Percentiles rank a stretch among this genome's conserved stretches.
Conservation (phyloP, 495 filamentous ascomycete genomes). For the Hypomontagnella submonticulosa region DNA sequence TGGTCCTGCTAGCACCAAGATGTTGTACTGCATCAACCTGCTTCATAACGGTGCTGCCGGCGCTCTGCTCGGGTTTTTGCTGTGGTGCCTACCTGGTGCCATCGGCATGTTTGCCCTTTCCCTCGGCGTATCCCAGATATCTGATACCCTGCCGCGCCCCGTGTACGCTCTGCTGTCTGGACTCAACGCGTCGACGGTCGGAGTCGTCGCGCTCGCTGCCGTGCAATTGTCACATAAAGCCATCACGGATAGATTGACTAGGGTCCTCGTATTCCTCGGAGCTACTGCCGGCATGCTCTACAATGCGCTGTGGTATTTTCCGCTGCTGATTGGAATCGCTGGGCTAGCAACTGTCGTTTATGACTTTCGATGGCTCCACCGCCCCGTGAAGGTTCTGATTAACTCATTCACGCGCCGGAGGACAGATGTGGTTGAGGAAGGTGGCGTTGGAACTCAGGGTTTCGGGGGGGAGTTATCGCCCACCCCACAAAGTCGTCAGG, state of each 20-base stretch:
- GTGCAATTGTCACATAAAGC: slow-evolving; percentile 79
- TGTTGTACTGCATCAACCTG: slow-evolving; percentile 78
- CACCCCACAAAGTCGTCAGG: too few relatives aligned
- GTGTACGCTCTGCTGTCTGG: slow-evolving; percentile 83
- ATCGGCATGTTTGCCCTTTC: slow-evolving; percentile 80
- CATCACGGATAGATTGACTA: slow-evolving; percentile 76
- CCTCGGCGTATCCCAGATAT: slow-evolving; percentile 72
- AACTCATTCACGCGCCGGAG: neutral
- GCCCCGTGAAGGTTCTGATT: slow-evolving; percentile 30
- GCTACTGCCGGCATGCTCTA: slow-evolving; percentile 78
- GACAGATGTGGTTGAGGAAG: too few relatives aligned
- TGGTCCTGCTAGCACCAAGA: slow-evolving; percentile 82
- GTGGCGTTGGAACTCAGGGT: too few relatives aligned
- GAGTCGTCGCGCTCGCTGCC: slow-evolving; percentile 81
- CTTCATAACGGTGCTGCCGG: slow-evolving; percentile 71
- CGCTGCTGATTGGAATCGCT: slow-evolving; percentile 69
- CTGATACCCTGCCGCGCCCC: slow-evolving; percentile 67
- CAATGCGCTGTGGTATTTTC: slow-evolving; percentile 86
- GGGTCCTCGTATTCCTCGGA: slow-evolving; percentile 75
- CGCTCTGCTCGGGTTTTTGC: slow-evolving; percentile 71
- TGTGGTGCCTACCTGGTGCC: slow-evolving; percentile 83
- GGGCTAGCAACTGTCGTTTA: slow-evolving; percentile 68
- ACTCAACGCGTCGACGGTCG: slow-evolving; percentile 81
- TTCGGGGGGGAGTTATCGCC: too few relatives aligned
- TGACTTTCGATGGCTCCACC: slow-evolving; percentile 67